A percentile compares a stretch with the other conserved stretches of the same genome.
These are phyloP conservation scores for Mimosa bimucronata DNA, from an alignment of 306 rosid genomes.

Conservation along the genomic window DNA sequence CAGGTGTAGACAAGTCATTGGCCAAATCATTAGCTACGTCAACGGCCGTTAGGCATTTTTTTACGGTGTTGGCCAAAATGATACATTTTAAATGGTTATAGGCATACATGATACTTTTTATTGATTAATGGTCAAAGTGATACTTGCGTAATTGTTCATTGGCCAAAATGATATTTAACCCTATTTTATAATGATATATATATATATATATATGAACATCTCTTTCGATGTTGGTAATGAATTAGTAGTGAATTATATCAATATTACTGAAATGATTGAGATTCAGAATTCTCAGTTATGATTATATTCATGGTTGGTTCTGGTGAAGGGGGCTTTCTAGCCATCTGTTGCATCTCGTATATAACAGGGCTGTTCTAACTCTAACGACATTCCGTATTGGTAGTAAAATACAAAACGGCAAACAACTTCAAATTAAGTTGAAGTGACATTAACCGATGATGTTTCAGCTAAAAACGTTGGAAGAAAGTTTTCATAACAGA, in stretches of 20 bases:
- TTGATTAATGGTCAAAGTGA: too few species aligned
- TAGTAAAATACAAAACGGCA: background rate
- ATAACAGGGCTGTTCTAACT: background rate
- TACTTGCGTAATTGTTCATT: too few species aligned
- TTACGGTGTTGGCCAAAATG: too few species aligned
- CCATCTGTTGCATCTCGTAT: background rate
- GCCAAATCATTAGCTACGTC: too few species aligned
- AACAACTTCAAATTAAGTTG: background rate
- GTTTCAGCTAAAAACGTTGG: background rate
- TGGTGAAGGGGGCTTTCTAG: background rate
- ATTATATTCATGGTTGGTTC: background rate
- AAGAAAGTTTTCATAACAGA: conserved; percentile 3
- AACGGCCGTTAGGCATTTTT: too few species aligned
- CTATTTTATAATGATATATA: too few species aligned
- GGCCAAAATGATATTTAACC: too few species aligned
- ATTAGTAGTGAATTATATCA: background rate
- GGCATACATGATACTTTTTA: too few species aligned
- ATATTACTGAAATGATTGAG: background rate
- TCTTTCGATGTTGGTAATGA: background rate
- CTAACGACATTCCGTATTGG: background rate
- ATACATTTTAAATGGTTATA: too few species aligned
- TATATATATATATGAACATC: background rate
- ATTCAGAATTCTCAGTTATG: background rate
- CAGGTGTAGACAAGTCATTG: too few species aligned
- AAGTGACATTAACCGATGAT: background rate